Base-by-base conservation (phyloP, 1,284 basidiomycete species). In the Tilletia horrida region DNA sequence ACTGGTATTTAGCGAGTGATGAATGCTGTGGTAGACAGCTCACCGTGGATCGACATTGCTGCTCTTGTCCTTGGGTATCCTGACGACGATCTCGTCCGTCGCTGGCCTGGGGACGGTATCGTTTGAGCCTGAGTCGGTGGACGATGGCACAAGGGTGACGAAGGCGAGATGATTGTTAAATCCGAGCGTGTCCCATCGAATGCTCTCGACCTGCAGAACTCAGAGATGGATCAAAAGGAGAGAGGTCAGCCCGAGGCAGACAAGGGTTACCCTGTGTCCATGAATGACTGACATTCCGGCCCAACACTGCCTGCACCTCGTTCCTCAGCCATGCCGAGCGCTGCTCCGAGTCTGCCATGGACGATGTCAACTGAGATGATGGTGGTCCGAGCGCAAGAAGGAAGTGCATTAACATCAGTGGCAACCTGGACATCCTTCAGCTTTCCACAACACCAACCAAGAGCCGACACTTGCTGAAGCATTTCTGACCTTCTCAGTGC, bases 1-100 rank as follows among this genome's bases (percentile, higher is more conserved):
- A n/a, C n/a, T n/a, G n/a, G n/a, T n/a, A n/a, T n/a, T n/a, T n/a
- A n/a, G 11, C 35, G 11, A 40, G 35, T 6, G 4, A 40, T 40
- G 35, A 11, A 40, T 4, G 35, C 35, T 11, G 4, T 11, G 11
- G n/a, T 16, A 21, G 2, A 7, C 50, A 0, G 1, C 50, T n/a
- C 50, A 52, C 50, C 50, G 13, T 52, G 50, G 50, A 27, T 52
- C 14, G 2, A 21, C 50, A 21, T 52, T 52, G 50, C 50, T 52
- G 13, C 50, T 27, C 23, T 52, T 52, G 0, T 52, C 21, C 23
- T 52, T 52, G 18, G 50, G 50, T 27, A 52, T 52, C 13, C 50
- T 21, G 27, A 52, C 50, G 23, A 52, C 50, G 50, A 52, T 25
- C 23, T 52, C 50, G 50, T 52, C 23, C 21, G 50, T 6, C n/a